A percentile compares a stretch with the other conserved stretches of the same genome.
phyloP scores from a whole-genome alignment of 352 stramenopile species.

The Phytophthora citrophthora region DNA sequence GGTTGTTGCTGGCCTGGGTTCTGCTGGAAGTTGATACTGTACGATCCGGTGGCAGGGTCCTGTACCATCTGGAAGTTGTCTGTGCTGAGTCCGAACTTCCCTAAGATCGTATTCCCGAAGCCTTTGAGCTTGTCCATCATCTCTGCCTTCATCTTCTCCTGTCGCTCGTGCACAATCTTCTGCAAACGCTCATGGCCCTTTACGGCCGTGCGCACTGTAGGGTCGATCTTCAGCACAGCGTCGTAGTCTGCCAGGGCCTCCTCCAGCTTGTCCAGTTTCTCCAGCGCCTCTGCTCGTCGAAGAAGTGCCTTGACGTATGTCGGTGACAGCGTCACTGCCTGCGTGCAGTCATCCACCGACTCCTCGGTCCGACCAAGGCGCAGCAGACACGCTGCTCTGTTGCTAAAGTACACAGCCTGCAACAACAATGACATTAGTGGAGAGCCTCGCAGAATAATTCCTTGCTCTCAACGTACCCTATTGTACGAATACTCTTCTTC shows the following conservation, averaged over 20 bases:
- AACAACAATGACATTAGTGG: constrained; percentile 1
- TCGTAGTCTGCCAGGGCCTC: constrained; percentile 92
- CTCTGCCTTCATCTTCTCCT: constrained; percentile 99
- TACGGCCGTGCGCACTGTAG: constrained; percentile 63
- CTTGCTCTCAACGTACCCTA: constrained; percentile 35
- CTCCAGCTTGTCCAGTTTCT: constrained; percentile 94
- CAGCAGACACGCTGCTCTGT: constrained; percentile 78
- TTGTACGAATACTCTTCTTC: constrained; percentile 87
- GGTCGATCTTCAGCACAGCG: constrained; percentile 94
- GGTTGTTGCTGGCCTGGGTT: constrained; percentile 38
- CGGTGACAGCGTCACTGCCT: constrained; percentile 94
- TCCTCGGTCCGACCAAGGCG: constrained; percentile 83
- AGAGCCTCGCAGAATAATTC: neutral
- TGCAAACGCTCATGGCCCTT: constrained; percentile 80
- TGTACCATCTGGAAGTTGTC: constrained; percentile 99
- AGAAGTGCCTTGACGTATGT: constrained; percentile 97
- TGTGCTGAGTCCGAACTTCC: constrained; percentile 99
- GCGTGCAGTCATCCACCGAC: constrained; percentile 94
- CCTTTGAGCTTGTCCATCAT: constrained; percentile 98
- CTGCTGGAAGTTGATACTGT: constrained; percentile 96
- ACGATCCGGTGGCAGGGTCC: constrained; percentile 96
- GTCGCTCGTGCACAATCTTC: constrained; percentile 92
- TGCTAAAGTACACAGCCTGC: constrained; percentile 89
- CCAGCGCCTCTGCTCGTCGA: constrained; percentile 91
- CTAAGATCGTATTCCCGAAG: constrained; percentile 98